Evolutionary conservation across 2,329 filamentous ascomycete species (phyloP).

Genomic region (Hymenoscyphus fraxineus): DNA sequence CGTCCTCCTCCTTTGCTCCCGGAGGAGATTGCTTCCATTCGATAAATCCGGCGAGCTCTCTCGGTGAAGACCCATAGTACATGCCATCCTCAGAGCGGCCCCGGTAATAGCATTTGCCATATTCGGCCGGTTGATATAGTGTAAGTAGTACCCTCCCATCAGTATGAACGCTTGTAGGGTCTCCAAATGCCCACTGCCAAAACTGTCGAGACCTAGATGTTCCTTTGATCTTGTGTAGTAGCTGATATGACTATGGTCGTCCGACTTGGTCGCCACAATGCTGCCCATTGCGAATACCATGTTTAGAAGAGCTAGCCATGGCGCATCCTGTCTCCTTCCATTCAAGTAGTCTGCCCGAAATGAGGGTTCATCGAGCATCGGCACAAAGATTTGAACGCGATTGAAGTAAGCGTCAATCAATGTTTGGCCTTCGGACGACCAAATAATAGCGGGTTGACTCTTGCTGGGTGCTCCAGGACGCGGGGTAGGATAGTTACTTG

Average conservation of each 20-base stretch:
- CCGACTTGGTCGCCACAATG: conserved; percentile 57
- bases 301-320: conserved; percentile 71
- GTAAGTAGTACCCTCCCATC: conserved; percentile 72
- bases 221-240: conserved; percentile 68
- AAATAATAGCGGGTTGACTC: conserved; percentile 41
- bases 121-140: conserved; percentile 74
- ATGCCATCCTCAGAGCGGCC: conserved; percentile 70
- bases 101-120: conserved; percentile 72
- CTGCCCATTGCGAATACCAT: conserved; percentile 75
- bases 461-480: conserved; percentile 36
- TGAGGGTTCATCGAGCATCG: conserved; percentile 68
- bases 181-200: conserved; percentile 69
- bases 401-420: conserved; percentile 75
- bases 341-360: conserved; percentile 64
- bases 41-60: conserved; percentile 45
- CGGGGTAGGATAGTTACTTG: conserved; percentile 30
- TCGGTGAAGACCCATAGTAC: conserved; percentile 66
- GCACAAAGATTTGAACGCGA: conserved; percentile 66
- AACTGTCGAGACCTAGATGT: conserved; percentile 62
- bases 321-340: conserved; percentile 59
- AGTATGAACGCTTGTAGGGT: conserved; percentile 68
- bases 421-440: conserved; percentile 63
- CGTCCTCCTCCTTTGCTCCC: conserved; percentile 61
- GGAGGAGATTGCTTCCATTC: conserved; percentile 36
- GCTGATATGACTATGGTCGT: conserved; percentile 64